Evolutionary conservation across 1,139 yeast genomes (phyloP), one percentile per base, ranked within the genome.

Genomic region (Hansenula lynferdii): DNA sequence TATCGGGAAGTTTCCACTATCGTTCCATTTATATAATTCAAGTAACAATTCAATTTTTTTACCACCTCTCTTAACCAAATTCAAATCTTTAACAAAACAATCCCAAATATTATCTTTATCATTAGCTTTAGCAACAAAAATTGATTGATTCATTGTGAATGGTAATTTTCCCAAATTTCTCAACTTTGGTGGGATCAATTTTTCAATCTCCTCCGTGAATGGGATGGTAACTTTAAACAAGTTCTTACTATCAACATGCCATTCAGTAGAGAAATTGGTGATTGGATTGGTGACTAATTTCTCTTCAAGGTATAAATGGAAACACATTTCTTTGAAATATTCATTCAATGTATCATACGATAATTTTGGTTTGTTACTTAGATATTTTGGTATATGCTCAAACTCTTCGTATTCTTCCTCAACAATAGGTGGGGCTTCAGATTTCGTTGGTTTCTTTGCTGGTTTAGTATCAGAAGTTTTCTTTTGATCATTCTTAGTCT

Each of bases 271-370:
- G 34, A 74, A 70, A 29, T 72, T 67, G 3, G 69, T 61, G 35
- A 78, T 67, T 31, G 76, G 65, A 26, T 69, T 67, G 26, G 61
- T 57, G 30, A 69, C 71, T 25, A 67, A 56, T 34, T 67, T 62
- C 48, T 80, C 85, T 54, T 82, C 90, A 37, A 77, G 62, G 44
- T 77, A 79, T 40, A 81, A 59, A 41, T 79, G 79, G 56, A 72
- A 73, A 43, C 83, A 71, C 65, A 80, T 72, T 49, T 77, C 80
- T 46, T 71, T 62, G 51, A 70, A 75, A 51, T 82, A 81, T n/a
- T 69, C 64, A 7, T 65, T 60, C 49, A 80, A 50, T 24, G 70
- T 60, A 14, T 72, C 72, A 48, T 75, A 80, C 1, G 66, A 59
- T 28, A 78, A 58, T 41, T 65, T 66, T 7, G 80, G 75, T 28